A percentile compares a stretch with the other conserved stretches of the same genome.
Evolutionary conservation across 345 rosid genomes (phyloP).

Genomic region (Salix brachista): DNA sequence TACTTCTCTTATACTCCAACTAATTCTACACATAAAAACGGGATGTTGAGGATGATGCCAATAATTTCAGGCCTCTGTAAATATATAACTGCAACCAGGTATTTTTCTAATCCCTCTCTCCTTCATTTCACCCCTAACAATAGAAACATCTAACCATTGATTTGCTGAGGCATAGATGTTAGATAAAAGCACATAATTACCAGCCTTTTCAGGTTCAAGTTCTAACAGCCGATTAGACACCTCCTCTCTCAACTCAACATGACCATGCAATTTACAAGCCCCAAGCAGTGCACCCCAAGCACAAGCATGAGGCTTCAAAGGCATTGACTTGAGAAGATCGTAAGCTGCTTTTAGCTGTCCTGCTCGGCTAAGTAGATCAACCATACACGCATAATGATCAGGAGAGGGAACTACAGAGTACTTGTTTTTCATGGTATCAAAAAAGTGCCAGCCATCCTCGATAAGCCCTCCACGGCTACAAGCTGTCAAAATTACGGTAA

Average conservation of each 20-base stretch:
- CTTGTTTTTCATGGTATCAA: conserved; percentile 43
- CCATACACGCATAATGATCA: conserved; percentile 61
- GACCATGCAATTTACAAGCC: conserved; percentile 50
- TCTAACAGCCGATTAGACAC: conserved; percentile 48
- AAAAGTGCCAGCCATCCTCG: conserved; percentile 51
- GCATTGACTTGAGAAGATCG: conserved; percentile 47
- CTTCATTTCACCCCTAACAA: conserved; percentile 54
- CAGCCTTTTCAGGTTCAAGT: conserved; percentile 59
- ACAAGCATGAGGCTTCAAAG: conserved; percentile 52
- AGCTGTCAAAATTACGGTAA: conserved; percentile 57
- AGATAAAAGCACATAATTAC: conserved; percentile 64
- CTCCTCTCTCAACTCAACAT: conserved; percentile 50
- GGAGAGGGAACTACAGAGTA: conserved; percentile 49
- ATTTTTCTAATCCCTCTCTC: conserved; percentile 56
- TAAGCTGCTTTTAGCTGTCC: conserved; percentile 54
- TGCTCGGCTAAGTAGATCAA: conserved; percentile 62
- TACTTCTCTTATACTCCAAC: neutral
- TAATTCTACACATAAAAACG: neutral
- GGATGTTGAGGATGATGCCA: neutral
- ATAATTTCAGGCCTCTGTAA: neutral
- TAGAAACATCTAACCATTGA: conserved; percentile 57
- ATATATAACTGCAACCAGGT: conserved; percentile 52
- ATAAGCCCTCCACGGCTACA: conserved; percentile 60
- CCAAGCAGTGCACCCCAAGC: conserved; percentile 75
- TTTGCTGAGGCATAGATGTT: conserved; percentile 62